These are phyloP conservation scores for Albugo laibachii DNA, from an alignment of 352 stramenopile genomes.

Conservation along the genomic window DNA sequence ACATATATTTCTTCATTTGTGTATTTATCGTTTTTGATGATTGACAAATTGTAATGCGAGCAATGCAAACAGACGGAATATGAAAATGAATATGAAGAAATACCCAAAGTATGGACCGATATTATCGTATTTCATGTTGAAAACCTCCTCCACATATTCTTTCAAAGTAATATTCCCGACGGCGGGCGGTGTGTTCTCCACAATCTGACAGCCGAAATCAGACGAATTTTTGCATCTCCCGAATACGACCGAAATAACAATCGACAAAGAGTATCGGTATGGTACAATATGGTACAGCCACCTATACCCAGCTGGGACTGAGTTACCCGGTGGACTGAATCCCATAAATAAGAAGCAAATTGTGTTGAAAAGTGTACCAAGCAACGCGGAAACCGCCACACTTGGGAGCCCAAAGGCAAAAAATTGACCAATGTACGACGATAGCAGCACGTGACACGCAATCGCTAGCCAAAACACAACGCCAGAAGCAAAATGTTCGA, in stretches of 20 bases:
- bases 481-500: constrained; percentile 18
- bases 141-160: not conserved
- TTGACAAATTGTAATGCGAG: constrained; percentile 35
- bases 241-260: constrained; percentile 19
- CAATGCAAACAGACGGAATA: constrained; percentile 23
- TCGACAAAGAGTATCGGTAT: constrained; percentile 23
- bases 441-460: constrained; percentile 22
- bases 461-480: constrained; percentile 33
- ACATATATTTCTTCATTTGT: not conserved
- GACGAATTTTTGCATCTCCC: constrained; percentile 11
- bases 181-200: not conserved
- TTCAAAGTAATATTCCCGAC: not conserved
- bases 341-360: constrained; percentile 35
- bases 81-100: constrained; percentile 22
- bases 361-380: constrained; percentile 20
- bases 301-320: constrained; percentile 26
- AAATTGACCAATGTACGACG: constrained; percentile 26
- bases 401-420: constrained; percentile 23
- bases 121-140: not conserved
- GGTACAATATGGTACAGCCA: constrained; percentile 35
- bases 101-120: constrained; percentile 3
- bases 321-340: constrained; percentile 26
- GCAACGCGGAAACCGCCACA: constrained; percentile 13
- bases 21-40: constrained; percentile 25
- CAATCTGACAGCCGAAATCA: not conserved